These are phyloP conservation scores for Kwoniella dejecticola DNA, from an alignment of 768 basidiomycete species.

Conservation along the genomic window DNA sequence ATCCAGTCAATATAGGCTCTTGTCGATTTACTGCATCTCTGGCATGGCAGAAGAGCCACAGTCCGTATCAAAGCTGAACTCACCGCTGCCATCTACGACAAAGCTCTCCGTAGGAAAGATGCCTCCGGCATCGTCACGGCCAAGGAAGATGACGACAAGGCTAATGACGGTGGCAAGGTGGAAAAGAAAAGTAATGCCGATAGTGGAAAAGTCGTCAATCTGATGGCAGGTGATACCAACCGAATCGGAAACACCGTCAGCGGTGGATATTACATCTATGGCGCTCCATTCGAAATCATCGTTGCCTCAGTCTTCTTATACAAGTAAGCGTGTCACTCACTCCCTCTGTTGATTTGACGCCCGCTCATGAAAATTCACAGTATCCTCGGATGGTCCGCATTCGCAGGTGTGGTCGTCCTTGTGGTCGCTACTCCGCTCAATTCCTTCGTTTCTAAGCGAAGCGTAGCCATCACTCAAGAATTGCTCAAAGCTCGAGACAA, in stretches of 20 bases:
- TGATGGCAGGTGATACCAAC: slow-evolving; percentile 65
- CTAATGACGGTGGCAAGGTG: slow-evolving; percentile 52
- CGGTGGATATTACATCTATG: slow-evolving; percentile 36
- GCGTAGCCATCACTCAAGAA: slow-evolving; percentile 58
- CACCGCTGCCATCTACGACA: slow-evolving; percentile 73
- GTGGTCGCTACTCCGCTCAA: slow-evolving; percentile 72
- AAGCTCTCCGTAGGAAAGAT: slow-evolving; percentile 78
- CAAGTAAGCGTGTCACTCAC: slow-evolving; percentile 61
- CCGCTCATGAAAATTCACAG: slow-evolving; percentile 52
- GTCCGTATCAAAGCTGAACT: slow-evolving; percentile 75
- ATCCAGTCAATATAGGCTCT: slow-evolving; percentile 18
- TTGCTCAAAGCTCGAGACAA: slow-evolving; percentile 65
- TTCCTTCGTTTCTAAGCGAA: slow-evolving; percentile 65
- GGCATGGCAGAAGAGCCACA: slow-evolving; percentile 74
- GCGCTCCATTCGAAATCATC: slow-evolving; percentile 73
- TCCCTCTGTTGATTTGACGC: no score
- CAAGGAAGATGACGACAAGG: slow-evolving; percentile 30
- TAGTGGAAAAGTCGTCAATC: slow-evolving; percentile 83
- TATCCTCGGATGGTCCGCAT: slow-evolving; percentile 67
- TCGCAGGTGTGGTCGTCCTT: slow-evolving; percentile 73
- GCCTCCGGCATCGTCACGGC: slow-evolving; percentile 69
- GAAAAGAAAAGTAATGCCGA: slow-evolving; percentile 66
- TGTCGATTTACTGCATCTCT: slow-evolving; percentile 52
- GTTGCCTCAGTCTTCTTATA: slow-evolving; percentile 75
- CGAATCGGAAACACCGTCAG: slow-evolving; percentile 40